Percentiles rank a stretch among this genome's conserved stretches.
Evolutionary conservation across 192 early-diverging fungal genomes (phyloP).

Genomic region (Dissophora ornata): DNA sequence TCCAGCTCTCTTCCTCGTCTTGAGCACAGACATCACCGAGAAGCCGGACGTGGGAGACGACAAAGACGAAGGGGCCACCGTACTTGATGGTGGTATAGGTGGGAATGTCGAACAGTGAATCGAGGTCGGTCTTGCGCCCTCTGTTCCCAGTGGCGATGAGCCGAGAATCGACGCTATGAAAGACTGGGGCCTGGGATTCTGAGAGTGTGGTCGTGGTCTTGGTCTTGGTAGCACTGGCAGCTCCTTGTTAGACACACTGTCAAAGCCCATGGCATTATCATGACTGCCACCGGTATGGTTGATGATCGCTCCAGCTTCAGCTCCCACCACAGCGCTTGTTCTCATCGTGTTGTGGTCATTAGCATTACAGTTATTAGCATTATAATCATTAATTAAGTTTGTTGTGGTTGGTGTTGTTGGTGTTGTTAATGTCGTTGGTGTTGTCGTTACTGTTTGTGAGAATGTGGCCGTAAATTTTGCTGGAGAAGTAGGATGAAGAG

Average conservation of each 20-base stretch:
- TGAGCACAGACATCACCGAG: slow-evolving; percentile 14
- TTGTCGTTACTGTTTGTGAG: slow-evolving; percentile 3
- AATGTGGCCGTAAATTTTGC: no score
- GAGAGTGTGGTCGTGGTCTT: not conserved
- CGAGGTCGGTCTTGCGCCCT: no score
- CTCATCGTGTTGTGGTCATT: not conserved
- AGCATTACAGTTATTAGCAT: not conserved
- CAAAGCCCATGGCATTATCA: not conserved
- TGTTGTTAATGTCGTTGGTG: slow-evolving; percentile 6
- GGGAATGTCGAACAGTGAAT: not conserved
- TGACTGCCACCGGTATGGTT: no score
- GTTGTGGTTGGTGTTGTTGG: not conserved
- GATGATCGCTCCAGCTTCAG: not conserved
- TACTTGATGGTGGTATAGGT: not conserved
- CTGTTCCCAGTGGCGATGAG: no score
- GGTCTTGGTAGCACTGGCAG: slow-evolving; percentile 8
- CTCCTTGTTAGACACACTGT: not conserved
- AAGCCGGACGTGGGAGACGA: slow-evolving; percentile 1
- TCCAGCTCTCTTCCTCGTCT: slow-evolving; percentile 29
- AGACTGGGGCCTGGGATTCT: no score
- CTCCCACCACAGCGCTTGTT: not conserved
- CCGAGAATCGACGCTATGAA: no score
- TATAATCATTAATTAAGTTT: not conserved
- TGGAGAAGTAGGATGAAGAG: no score
- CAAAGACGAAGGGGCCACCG: not conserved